A percentile compares a stretch with the other conserved stretches of the same genome.
Evolutionary conservation across 495 filamentous ascomycete genomes (phyloP).

Genomic region (Pseudoneurospora amorphoporcata): DNA sequence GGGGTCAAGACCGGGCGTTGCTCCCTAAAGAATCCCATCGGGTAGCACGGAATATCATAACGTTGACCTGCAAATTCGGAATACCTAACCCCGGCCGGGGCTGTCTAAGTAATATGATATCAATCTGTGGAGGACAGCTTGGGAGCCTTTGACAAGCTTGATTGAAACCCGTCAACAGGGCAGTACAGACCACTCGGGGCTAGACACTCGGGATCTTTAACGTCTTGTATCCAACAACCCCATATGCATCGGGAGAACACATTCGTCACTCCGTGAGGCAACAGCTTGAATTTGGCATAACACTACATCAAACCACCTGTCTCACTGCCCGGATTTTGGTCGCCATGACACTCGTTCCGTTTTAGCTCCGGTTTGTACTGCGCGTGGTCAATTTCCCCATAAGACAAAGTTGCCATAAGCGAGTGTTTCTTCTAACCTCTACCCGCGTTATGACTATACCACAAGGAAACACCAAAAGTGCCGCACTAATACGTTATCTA

Average conservation of each 20-base stretch:
- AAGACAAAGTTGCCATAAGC: not conserved
- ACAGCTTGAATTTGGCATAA: not conserved
- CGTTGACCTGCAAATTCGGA: not conserved
- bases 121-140: not conserved
- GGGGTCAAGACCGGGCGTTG: not conserved
- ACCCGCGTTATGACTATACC: not conserved
- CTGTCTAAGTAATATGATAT: not conserved
- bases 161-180: not conserved
- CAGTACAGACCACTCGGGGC: not conserved
- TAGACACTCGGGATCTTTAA: not conserved
- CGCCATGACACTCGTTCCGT: not conserved
- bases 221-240: not conserved
- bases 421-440: not conserved
- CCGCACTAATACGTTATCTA: not conserved
- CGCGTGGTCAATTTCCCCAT: not conserved
- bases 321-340: not conserved
- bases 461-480: not conserved
- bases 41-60: not conserved
- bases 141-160: not conserved
- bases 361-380: constrained; percentile 1
- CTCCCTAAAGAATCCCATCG: not conserved
- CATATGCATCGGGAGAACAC: not conserved
- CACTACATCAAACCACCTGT: not conserved
- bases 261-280: not conserved
- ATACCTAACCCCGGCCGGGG: not conserved